Base-by-base conservation (phyloP, 2,329 filamentous ascomycete species). In the Karstenula rhodostoma region DNA sequence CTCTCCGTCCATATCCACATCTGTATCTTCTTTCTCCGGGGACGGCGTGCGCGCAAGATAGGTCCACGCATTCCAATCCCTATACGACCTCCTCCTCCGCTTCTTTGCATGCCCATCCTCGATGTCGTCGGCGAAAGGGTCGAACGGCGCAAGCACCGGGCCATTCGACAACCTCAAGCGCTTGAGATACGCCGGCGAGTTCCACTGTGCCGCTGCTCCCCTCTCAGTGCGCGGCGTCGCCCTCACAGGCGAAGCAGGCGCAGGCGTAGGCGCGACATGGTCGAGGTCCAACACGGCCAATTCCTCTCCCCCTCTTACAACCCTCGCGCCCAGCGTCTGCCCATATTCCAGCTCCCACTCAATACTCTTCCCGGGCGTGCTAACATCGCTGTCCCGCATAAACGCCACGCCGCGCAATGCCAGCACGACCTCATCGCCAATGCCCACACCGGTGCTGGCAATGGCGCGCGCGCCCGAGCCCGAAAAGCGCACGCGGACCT, bases 131-230 rank as follows among this genome's bases (percentile, higher is more conserved):
- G 73, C 75, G 54, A 94, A 89, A 3, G 88, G 85, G 68, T 93
- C 89, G 63, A 87, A 84, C 4, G 84, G 84, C 64, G 90, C 87
- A 53, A 90, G 87, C 0, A 90, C 78, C 0, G 87, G 86, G 1
- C 89, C 89, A 58, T 90, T 90, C 0, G 90, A 93, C 4, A 90
- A 80, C 57, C 90, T 84, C 15, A 87, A 85, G 56, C 90, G 85
- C 74, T 91, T 94, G 33, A 75, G 60, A 67, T 96, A 96, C 0
- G 92, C 91, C 0, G 93, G 93, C 2, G 93, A 96, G 4, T 86
- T 82, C 80, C 88, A 95, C 66, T 90, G 66, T 3, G 63, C 57
- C 2, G 59, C 37, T 9, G 67, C 60, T 9, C 58, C 65, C 13
- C 64, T 54, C 1, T 56, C 51, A 33, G 44, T 35, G 35, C 53